Evolutionary conservation across 768 basidiomycete genomes (phyloP).

Genomic region (Rhodotorula taiwanensis): DNA sequence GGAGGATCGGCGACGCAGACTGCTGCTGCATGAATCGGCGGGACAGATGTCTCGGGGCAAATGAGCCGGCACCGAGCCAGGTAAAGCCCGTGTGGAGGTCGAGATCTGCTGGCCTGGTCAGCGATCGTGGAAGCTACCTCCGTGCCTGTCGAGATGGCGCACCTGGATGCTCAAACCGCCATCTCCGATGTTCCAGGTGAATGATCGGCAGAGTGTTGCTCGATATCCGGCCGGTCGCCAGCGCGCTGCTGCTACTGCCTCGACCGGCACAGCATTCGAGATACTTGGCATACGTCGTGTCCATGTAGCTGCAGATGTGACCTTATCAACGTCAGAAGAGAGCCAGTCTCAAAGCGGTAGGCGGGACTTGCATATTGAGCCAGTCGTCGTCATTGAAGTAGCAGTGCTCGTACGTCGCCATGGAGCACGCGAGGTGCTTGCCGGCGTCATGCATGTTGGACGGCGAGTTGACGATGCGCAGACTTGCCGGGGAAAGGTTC

Average conservation of each 20-base stretch:
- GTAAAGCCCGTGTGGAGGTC: conserved; percentile 30
- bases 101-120: background rate
- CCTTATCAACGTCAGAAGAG: background rate
- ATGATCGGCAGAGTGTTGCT: conserved; percentile 25
- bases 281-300: conserved; percentile 34
- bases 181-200: conserved; percentile 24
- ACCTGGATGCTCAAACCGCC: conserved; percentile 28
- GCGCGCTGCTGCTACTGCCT: background rate
- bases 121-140: background rate
- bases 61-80: conserved; percentile 29
- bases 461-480: conserved; percentile 34
- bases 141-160: background rate
- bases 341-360: background rate
- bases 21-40: conserved; percentile 25
- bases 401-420: conserved; percentile 27
- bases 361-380: conserved; percentile 18
- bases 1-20: conserved; percentile 4
- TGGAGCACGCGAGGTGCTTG: conserved; percentile 33
- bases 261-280: conserved; percentile 17
- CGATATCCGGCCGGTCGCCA: conserved; percentile 6
- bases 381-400: conserved; percentile 32
- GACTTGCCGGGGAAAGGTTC: conserved; percentile 4
- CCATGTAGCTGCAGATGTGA: conserved; percentile 13
- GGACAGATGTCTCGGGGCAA: conserved; percentile 16
- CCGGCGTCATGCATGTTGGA: conserved; percentile 20